Conservation (phyloP, 192 early-diverging fungal genomes). For the Coemansia sp. region DNA sequence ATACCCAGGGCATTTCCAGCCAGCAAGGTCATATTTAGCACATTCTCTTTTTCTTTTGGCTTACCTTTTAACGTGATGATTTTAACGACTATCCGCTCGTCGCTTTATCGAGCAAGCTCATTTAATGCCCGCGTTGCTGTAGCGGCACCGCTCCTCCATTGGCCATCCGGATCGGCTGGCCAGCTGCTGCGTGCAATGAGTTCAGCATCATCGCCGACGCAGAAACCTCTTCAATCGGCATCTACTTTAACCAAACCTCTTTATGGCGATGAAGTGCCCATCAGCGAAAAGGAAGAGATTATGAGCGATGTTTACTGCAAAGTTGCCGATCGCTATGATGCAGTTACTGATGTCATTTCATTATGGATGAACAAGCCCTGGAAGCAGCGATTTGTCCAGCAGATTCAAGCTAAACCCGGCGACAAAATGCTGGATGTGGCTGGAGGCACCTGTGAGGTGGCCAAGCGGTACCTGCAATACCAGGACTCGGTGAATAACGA, state of each 20-base stretch:
- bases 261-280: conserved; percentile 65
- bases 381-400: conserved; percentile 85
- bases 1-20: no score
- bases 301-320: conserved; percentile 83
- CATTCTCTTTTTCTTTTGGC: no score
- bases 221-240: not conserved
- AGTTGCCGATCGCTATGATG: conserved; percentile 85
- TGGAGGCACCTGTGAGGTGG: conserved; percentile 95
- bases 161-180: not conserved
- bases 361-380: conserved; percentile 83
- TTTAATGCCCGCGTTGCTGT: not conserved
- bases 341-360: conserved; percentile 91
- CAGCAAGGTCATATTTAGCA: no score
- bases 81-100: not conserved
- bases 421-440: conserved; percentile 90
- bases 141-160: not conserved
- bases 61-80: not conserved
- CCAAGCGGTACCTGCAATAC: conserved; percentile 83
- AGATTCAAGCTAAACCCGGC: conserved; percentile 71
- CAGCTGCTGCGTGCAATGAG: conserved; percentile 6
- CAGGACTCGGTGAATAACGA: conserved; percentile 67
- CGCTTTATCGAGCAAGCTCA: no score
- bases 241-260: not conserved
- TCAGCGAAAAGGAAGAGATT: conserved; percentile 75
- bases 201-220: conserved; percentile 7